Conservation (phyloP, 129 eudicot genomes). For the Rutidosis leptorrhynchoides region DNA sequence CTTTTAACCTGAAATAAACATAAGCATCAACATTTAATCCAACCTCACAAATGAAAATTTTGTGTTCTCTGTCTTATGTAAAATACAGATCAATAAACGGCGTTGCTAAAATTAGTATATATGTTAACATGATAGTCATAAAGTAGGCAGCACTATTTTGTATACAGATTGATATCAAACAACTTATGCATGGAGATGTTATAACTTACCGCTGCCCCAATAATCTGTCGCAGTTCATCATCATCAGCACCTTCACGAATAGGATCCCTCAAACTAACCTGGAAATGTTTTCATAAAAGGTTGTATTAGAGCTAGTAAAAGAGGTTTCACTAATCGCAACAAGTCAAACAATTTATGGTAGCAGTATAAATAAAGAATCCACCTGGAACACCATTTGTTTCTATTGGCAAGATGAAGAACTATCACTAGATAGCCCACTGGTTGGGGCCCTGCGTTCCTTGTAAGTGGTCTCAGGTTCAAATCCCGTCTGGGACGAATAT, state of each 20-base stretch:
- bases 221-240: conserved; percentile 62
- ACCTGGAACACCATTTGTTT: not conserved
- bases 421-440: no score
- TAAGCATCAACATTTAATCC: conserved; percentile 3
- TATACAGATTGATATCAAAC: not conserved
- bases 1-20: conserved; percentile 69
- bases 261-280: conserved; percentile 99
- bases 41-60: not conserved
- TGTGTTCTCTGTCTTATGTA: not conserved
- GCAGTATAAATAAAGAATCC: not conserved
- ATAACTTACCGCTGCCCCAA: conserved; percentile 79
- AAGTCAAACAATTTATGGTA: not conserved
- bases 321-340: not conserved
- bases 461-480: no score
- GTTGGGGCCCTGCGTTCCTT: no score
- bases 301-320: not conserved
- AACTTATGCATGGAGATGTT: conserved; percentile 8
- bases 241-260: conserved; percentile 86
- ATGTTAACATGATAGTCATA: not conserved
- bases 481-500: no score
- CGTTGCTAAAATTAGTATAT: not conserved
- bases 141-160: not conserved
- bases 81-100: not conserved
- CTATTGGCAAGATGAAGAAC: no score
- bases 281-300: conserved; percentile 15